Percentiles rank a stretch among this genome's conserved stretches.
phyloP scores from a whole-genome alignment of 2,329 filamentous ascomycete genomes.

The Botrytis sinoallii region DNA sequence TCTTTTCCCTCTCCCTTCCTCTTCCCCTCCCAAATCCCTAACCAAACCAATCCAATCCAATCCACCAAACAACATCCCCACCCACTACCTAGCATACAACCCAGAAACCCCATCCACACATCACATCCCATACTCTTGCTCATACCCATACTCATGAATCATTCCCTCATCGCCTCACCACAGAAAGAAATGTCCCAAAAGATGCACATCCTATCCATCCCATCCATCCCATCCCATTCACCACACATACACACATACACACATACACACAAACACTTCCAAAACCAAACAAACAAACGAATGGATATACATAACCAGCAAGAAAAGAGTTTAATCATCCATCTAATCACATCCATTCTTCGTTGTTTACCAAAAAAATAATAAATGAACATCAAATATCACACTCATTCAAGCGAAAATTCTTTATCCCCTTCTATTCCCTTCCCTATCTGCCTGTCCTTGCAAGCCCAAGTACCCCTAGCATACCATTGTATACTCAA shows the following conservation, averaged over 20 bases:
- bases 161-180: background rate
- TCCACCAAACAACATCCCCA: background rate
- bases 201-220: background rate
- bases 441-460: background rate
- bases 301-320: background rate
- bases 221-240: too few relatives aligned
- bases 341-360: background rate
- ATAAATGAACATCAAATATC: background rate
- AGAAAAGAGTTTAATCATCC: background rate
- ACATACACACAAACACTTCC: background rate
- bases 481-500: background rate
- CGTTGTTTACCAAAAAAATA: too few relatives aligned
- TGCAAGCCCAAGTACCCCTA: background rate
- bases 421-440: background rate
- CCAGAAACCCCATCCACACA: background rate
- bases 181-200: background rate
- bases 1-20: background rate
- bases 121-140: background rate
- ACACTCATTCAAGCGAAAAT: background rate
- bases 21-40: background rate
- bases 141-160: background rate
- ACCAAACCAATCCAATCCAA: background rate
- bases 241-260: too few relatives aligned
- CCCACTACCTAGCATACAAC: background rate
- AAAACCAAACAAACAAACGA: background rate